phyloP scores from a whole-genome alignment of 1,284 basidiomycete genomes.

The Schizophyllum commune region DNA sequence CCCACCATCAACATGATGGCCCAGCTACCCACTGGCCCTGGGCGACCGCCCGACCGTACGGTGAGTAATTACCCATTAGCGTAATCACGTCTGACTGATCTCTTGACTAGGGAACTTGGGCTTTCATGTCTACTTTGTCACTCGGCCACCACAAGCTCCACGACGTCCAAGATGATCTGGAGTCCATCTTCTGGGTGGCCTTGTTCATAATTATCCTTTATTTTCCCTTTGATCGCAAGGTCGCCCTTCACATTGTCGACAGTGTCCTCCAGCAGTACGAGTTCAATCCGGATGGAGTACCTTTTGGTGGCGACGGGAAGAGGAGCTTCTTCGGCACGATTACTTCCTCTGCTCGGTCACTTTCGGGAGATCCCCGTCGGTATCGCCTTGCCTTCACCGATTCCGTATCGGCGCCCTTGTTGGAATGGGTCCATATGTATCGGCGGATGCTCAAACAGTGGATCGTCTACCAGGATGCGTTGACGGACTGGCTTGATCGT shows the following conservation, averaged over 20 bases:
- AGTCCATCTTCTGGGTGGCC: background rate
- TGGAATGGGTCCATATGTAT: background rate
- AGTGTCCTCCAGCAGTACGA: background rate
- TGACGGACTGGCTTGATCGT: background rate
- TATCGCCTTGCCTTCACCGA: background rate
- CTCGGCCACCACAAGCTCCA: background rate
- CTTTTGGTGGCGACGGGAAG: background rate
- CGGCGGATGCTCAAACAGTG: background rate
- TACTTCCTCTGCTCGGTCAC: too few relatives aligned
- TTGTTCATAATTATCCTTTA: background rate
- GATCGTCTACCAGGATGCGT: background rate
- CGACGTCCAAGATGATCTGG: background rate
- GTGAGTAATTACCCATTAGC: background rate
- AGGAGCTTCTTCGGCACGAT: background rate
- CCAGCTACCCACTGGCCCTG: background rate
- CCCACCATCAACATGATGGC: background rate
- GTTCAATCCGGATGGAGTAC: background rate
- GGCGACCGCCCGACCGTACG: background rate
- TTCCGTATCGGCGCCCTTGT: background rate
- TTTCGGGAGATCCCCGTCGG: background rate
- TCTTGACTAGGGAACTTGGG: background rate
- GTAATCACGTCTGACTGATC: too few relatives aligned
- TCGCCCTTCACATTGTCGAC: background rate
- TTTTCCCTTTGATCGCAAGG: background rate
- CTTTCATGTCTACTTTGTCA: background rate